Evolutionary conservation across 306 rosid genomes (phyloP), one percentile per base, ranked within the genome.

Genomic region (Vicia villosa): DNA sequence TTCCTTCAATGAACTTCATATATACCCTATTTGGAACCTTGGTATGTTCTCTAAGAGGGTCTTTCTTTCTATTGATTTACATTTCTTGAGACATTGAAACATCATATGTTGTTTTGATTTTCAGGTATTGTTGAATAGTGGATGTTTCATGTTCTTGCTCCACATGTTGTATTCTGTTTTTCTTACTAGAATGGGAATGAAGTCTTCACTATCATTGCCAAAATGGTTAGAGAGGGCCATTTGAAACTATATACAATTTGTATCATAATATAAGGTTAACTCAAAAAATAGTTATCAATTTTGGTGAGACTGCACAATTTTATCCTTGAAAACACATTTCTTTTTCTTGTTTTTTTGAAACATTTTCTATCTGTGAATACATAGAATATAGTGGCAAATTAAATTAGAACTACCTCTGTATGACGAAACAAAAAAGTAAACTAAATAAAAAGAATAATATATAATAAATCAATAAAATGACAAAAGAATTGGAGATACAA

Each of bases 111-210:
- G 10, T 67, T 65, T 71, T 45, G 15, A 46, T 61, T 49, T 63
- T 63, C 73, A 73, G 99, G 99, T 95, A 46, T 47, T 91, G 72
- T 63, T 95, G 74, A 95, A 95, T 58, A 57, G 82, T 68, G 96
- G 88, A 58, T 86, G 89, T 68, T 91, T 87, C 87, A 61, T 85
- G 72, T 87, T 91, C 84, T 75, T 95, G 95, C 87, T 95, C 51
- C 99, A 95, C 83, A 66, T 95, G 12, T 76, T 95, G 74, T 95
- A 87, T 77, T 85, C 95, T 0, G 82, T 91, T 68, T 89, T 95
- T 83, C 94, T 95, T 26, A 67, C 95, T 8, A 80, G 95, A 82
- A 88, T 95, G 40, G 99, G 99, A 38, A 79, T 95, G 96, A 95
- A 79, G 77, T 74, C 92, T 62, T 91, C 96, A 21, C 66, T 95